phyloP scores from a whole-genome alignment of 352 stramenopile species.

The Phytophthora sojae region DNA sequence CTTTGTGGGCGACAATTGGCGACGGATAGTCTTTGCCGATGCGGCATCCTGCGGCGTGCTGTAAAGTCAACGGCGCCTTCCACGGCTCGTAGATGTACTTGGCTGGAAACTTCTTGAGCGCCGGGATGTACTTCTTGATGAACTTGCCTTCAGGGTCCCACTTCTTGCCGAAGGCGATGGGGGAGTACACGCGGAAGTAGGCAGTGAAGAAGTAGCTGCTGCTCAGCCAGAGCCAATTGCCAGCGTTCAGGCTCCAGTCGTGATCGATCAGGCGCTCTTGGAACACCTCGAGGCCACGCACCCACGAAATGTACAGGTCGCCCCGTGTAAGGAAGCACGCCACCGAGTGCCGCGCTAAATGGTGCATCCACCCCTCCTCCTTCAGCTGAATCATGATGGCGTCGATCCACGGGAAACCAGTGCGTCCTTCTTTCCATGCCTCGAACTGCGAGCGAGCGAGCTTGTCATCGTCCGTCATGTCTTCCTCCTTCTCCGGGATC shows the following conservation, averaged over 20 bases:
- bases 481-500: slow-evolving; percentile 66
- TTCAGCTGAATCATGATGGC: slow-evolving; percentile 96
- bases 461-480: slow-evolving; percentile 84
- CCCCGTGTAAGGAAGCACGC: slow-evolving; percentile 98
- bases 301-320: slow-evolving; percentile 96
- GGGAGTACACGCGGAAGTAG: slow-evolving; percentile 97
- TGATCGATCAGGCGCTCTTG: slow-evolving; percentile 96
- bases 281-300: slow-evolving; percentile 91
- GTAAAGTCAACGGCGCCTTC: slow-evolving; percentile 92
- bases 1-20: slow-evolving; percentile 95
- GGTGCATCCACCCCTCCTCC: slow-evolving; percentile 91
- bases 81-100: slow-evolving; percentile 99
- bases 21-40: slow-evolving; percentile 95
- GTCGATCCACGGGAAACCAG: slow-evolving; percentile 98
- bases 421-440: slow-evolving; percentile 95
- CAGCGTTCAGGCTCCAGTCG: slow-evolving; percentile 97
- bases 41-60: slow-evolving; percentile 82
- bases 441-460: slow-evolving; percentile 81
- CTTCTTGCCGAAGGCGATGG: slow-evolving; percentile 95
- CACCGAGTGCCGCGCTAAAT: slow-evolving; percentile 94
- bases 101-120: slow-evolving; percentile 88
- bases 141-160: slow-evolving; percentile 93
- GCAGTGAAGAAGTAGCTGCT: slow-evolving; percentile 96
- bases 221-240: slow-evolving; percentile 98
- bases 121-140: slow-evolving; percentile 94